Evolutionary conservation across 1,139 yeast species (phyloP).

Genomic region (Saccharomyces hybrid): DNA sequence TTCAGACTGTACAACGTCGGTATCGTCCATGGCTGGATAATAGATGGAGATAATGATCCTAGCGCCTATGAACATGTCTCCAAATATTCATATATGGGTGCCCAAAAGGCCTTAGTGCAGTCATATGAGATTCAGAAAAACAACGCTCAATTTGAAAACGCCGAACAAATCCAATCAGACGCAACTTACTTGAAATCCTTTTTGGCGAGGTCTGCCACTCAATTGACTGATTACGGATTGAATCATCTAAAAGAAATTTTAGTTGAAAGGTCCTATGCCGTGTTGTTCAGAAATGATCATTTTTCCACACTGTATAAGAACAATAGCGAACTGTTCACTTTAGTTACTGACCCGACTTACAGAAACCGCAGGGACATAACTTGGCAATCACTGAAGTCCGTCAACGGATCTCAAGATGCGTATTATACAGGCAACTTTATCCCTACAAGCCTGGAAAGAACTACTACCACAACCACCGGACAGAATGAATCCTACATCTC

Average conservation of each 20-base stretch:
- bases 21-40: constrained; percentile 46
- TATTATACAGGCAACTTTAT: constrained; percentile 58
- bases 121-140: constrained; percentile 32
- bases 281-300: constrained; percentile 78
- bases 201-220: constrained; percentile 50
- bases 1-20: constrained; percentile 41
- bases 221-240: constrained; percentile 63
- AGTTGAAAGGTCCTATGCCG: constrained; percentile 45
- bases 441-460: constrained; percentile 28
- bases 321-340: constrained; percentile 44
- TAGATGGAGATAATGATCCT: constrained; percentile 32
- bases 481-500: constrained; percentile 3
- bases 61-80: constrained; percentile 30
- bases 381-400: constrained; percentile 69
- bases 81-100: constrained; percentile 40
- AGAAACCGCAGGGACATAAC: constrained; percentile 42
- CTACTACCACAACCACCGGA: not conserved
- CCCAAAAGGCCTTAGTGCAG: constrained; percentile 37
- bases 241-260: constrained; percentile 37
- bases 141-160: constrained; percentile 9
- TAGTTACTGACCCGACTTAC: constrained; percentile 67
- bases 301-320: constrained; percentile 61
- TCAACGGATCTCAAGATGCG: constrained; percentile 57
- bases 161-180: constrained; percentile 27
- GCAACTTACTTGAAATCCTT: constrained; percentile 32